Percentiles rank a stretch among this genome's conserved stretches.
Evolutionary conservation across 1,284 basidiomycete genomes (phyloP).

Genomic region (Cronartium quercuum): DNA sequence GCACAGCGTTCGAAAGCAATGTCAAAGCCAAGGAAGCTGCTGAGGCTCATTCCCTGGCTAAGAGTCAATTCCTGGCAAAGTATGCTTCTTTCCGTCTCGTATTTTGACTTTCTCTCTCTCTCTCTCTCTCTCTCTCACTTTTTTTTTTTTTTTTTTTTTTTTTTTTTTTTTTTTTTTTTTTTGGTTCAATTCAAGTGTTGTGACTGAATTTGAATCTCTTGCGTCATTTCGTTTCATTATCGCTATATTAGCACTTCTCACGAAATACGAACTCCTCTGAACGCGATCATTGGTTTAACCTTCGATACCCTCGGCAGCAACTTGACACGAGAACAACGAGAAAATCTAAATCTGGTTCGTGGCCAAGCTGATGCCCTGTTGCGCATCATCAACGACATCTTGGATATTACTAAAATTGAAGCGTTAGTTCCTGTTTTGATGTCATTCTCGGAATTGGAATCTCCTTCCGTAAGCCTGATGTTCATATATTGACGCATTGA

Average conservation of each 20-base stretch:
- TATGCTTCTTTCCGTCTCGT: not conserved
- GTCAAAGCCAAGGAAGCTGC: conserved; percentile 38
- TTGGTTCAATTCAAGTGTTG: not conserved
- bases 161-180: not conserved
- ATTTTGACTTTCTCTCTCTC: not conserved
- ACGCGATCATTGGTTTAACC: conserved; percentile 37
- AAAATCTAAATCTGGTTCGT: conserved; percentile 34
- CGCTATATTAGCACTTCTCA: conserved; percentile 18
- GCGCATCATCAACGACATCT: conserved; percentile 35
- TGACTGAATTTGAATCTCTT: too few relatives aligned
- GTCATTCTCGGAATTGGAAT: not conserved
- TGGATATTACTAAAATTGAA: conserved; percentile 39
- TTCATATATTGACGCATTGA: not conserved
- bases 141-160: not conserved
- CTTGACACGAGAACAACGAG: conserved; percentile 34
- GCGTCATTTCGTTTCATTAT: too few relatives aligned
- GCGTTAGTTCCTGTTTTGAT: conserved; percentile 20
- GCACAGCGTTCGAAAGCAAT: conserved; percentile 36
- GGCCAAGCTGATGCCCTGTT: conserved; percentile 30
- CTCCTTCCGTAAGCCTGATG: not conserved
- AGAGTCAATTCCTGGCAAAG: conserved; percentile 39
- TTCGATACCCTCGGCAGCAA: conserved; percentile 31
- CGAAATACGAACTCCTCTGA: conserved; percentile 37
- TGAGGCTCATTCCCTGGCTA: conserved; percentile 29
- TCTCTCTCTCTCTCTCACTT: not conserved